Conservation (phyloP, 306 rosid species). For the Erythrophleum fordii region DNA sequence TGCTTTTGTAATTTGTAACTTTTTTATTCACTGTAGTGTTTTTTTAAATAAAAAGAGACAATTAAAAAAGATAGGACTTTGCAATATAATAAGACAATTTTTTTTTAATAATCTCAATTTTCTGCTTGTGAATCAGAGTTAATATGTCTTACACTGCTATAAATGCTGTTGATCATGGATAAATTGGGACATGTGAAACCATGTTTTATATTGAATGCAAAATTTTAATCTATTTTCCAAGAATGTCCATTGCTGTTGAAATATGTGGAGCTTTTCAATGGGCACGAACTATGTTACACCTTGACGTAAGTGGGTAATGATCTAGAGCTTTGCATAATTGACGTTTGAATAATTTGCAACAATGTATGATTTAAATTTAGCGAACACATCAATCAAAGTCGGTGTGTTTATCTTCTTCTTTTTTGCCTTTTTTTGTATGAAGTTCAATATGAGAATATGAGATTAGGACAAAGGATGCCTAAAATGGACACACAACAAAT, state of each 20-base stretch:
- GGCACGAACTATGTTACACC: constrained; percentile 24
- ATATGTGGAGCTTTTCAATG: constrained; percentile 17
- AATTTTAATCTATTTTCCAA: constrained; percentile 13
- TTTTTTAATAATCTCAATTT: constrained; percentile 3
- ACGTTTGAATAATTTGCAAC: neutral
- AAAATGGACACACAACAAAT: neutral
- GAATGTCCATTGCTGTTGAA: constrained; percentile 17
- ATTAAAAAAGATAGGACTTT: constrained; percentile 2
- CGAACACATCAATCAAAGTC: neutral
- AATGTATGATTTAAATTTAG: neutral
- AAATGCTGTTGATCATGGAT: constrained; percentile 4
- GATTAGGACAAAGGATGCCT: constrained; percentile 15
- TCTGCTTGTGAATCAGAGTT: constrained; percentile 28
- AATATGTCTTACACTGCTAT: constrained; percentile 7
- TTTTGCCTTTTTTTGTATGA: neutral
- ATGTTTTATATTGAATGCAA: neutral
- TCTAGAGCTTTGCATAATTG: neutral
- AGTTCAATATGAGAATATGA: neutral
- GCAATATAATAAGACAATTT: neutral
- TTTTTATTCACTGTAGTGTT: constrained; percentile 13
- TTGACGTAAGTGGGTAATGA: constrained; percentile 7
- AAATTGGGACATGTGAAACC: constrained; percentile 27
- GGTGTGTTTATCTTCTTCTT: neutral
- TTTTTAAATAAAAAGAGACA: neutral
- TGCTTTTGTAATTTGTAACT: constrained; percentile 29